Evolutionary conservation across 495 filamentous ascomycete genomes (phyloP), one percentile per base, ranked within the genome.

Genomic region (Neohortaea acidophila): DNA sequence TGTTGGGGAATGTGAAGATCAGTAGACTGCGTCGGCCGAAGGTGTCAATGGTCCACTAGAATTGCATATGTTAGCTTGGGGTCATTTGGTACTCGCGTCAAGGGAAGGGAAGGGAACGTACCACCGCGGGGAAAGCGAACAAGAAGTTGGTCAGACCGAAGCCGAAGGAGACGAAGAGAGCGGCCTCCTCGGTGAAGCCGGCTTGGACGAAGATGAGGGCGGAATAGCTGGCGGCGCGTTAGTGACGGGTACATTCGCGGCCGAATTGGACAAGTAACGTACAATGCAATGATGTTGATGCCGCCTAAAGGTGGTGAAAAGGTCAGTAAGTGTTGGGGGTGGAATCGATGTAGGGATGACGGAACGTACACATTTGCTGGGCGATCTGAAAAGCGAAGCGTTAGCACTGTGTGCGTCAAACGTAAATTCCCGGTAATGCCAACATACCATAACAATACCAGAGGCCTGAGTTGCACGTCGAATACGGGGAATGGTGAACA

Each of bases 331-430:
- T n/a, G n/a, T n/a, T n/a, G n/a, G n/a, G n/a, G n/a, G n/a, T n/a
- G n/a, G n/a, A n/a, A n/a, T n/a, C n/a, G n/a, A n/a, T n/a, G n/a
- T n/a, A n/a, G n/a, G n/a, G n/a, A n/a, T n/a, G n/a, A n/a, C n/a
- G n/a, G n/a, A n/a, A n/a, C n/a, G n/a, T n/a, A n/a, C 81, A 89
- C 76, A 92, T 82, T 58, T 92, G 83, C 51, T 77, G 72, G 1
- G 69, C 74, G 48, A 82, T 68, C n/a, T n/a, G 28, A 30, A 30
- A n/a, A n/a, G n/a, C n/a, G n/a, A n/a, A n/a, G n/a, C n/a, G n/a
- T n/a, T n/a, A n/a, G n/a, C n/a, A n/a, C n/a, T n/a, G n/a, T n/a
- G n/a, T n/a, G n/a, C n/a, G n/a, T n/a, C n/a, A n/a, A n/a, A n/a
- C n/a, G n/a, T n/a, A n/a, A n/a, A n/a, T n/a, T n/a, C n/a, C n/a